These are phyloP conservation scores for Penicillium turbatum DNA, from an alignment of 495 filamentous ascomycete genomes.

Conservation along the genomic window DNA sequence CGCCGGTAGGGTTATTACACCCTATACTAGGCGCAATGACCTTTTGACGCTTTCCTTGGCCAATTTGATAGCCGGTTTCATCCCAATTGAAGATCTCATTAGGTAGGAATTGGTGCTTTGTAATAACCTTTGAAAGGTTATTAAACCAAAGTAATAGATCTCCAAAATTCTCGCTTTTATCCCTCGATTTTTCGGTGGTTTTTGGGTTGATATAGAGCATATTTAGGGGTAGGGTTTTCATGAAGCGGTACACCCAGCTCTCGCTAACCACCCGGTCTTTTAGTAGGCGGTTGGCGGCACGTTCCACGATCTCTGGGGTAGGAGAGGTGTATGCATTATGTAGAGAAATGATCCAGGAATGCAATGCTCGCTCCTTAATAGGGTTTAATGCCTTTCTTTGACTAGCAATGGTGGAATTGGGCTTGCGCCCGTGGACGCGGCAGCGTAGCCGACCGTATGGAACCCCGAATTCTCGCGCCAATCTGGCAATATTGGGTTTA, in stretches of 20 bases:
- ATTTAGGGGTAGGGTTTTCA: not conserved
- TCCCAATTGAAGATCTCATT: slow-evolving; percentile 2
- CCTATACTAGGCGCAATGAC: not conserved
- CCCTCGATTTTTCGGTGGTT: no score
- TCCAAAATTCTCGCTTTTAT: not conserved
- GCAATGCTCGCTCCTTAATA: no score
- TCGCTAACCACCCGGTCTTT: no score
- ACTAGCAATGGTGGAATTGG: not conserved
- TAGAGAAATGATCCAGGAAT: not conserved
- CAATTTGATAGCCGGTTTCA: not conserved
- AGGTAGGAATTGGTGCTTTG: slow-evolving; percentile 4
- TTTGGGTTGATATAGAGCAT: not conserved
- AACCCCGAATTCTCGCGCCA: not conserved
- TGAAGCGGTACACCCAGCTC: not conserved
- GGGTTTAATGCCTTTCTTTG: not conserved
- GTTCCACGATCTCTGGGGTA: not conserved
- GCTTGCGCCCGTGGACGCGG: not conserved
- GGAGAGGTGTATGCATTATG: not conserved
- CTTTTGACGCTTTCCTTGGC: not conserved
- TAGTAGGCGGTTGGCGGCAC: not conserved
- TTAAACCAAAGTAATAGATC: not conserved
- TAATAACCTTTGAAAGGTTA: not conserved
- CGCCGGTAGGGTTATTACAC: not conserved
- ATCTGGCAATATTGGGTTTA: not conserved
- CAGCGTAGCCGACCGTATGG: not conserved